Conservation (phyloP, 306 rosid genomes). For the Vigna trinervia region DNA sequence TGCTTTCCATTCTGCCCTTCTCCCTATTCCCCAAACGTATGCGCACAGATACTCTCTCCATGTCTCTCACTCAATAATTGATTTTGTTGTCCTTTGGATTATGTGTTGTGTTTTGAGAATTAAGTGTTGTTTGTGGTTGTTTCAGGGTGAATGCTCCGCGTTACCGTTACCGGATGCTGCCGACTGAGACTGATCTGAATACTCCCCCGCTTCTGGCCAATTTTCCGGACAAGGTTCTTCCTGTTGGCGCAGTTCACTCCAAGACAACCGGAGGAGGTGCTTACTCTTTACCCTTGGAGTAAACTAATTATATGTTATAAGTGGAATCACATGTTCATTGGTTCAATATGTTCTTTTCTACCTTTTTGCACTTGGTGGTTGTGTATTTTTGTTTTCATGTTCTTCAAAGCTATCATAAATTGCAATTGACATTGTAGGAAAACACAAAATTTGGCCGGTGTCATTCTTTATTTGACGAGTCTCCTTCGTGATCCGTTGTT, state of each 20-base stretch:
- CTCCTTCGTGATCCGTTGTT: neutral
- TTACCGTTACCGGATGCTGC: constrained; percentile 92
- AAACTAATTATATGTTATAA: constrained; percentile 10
- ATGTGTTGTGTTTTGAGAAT: neutral
- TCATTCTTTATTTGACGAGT: neutral
- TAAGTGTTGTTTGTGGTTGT: neutral
- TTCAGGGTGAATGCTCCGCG: constrained; percentile 83
- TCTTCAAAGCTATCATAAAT: neutral
- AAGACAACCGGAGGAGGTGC: constrained; percentile 71
- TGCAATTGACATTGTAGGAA: neutral
- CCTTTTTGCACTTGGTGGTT: neutral
- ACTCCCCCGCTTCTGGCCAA: constrained; percentile 70
- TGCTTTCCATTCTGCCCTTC: constrained; percentile 74
- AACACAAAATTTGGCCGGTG: neutral
- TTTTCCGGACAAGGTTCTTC: constrained; percentile 72
- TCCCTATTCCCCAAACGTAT: constrained; percentile 74
- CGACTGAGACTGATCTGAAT: constrained; percentile 89
- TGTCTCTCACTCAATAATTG: neutral
- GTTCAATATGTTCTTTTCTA: neutral
- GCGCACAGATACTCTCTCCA: neutral
- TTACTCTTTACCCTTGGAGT: neutral
- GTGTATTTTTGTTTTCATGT: neutral
- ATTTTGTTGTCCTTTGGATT: neutral
- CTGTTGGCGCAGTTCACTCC: constrained; percentile 63
- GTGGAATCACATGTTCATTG: neutral